phyloP scores from a whole-genome alignment of 1,284 basidiomycete species.

The Heterobasidion irregulare region DNA sequence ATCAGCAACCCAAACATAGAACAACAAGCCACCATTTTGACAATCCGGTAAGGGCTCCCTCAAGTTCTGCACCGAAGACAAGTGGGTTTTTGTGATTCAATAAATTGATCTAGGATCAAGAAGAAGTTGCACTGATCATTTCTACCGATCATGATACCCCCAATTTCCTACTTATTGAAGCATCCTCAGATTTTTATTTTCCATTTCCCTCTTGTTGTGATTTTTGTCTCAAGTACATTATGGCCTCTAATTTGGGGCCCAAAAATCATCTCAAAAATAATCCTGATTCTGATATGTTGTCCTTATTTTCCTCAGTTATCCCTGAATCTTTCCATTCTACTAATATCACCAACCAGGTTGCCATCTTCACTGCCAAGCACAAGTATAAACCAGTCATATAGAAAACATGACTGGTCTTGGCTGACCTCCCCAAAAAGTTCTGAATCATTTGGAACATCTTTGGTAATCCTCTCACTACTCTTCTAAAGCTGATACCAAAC shows the following conservation, averaged over 20 bases:
- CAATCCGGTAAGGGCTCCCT: neutral
- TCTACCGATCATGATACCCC: neutral
- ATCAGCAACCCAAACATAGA: neutral
- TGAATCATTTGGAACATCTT: neutral
- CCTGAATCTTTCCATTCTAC: neutral
- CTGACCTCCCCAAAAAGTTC: neutral
- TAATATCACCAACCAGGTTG: neutral
- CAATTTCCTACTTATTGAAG: neutral
- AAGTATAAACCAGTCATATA: neutral
- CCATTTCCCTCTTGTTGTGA: neutral
- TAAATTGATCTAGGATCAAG: neutral
- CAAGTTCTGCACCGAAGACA: neutral
- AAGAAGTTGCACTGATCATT: neutral
- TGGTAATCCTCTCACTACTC: neutral
- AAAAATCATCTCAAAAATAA: too few species aligned
- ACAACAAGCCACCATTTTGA: neutral
- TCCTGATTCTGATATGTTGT: neutral
- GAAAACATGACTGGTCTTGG: neutral
- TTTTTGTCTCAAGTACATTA: neutral
- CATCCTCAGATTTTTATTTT: neutral
- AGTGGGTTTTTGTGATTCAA: neutral
- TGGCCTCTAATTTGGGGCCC: neutral
- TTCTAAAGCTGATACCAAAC: neutral
- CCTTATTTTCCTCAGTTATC: neutral
- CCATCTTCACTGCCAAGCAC: neutral